Evolutionary conservation across 2,329 filamentous ascomycete genomes (phyloP).

Genomic region (Dichotomopilus funicola): DNA sequence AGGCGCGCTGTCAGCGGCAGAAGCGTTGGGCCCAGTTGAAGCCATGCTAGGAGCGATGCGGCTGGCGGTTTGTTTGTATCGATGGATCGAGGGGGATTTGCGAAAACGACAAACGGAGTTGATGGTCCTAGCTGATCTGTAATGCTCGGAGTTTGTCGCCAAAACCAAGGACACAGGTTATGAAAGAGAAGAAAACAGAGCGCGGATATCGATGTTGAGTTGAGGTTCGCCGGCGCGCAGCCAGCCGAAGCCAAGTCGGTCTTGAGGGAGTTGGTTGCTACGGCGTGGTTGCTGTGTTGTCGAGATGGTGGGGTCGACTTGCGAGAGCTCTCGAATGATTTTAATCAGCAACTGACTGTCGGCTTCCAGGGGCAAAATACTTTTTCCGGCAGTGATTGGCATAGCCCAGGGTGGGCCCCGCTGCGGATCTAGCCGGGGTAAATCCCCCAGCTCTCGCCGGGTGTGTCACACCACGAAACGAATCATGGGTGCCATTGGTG

Average conservation of each 20-base stretch:
- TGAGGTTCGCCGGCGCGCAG: too few relatives aligned
- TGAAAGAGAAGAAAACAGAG: too few relatives aligned
- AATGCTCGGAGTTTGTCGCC: too few relatives aligned
- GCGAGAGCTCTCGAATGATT: conserved; percentile 9
- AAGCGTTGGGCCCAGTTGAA: conserved; percentile 15
- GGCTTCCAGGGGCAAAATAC: conserved; percentile 9
- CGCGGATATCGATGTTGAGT: too few relatives aligned
- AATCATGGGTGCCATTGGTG: too few relatives aligned
- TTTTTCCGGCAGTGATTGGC: background rate
- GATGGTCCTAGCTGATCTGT: too few relatives aligned
- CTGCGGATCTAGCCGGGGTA: conserved; percentile 14
- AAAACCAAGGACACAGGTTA: too few relatives aligned
- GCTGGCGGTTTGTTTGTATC: background rate
- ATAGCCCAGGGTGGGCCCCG: background rate
- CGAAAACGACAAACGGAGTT: too few relatives aligned
- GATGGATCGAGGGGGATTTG: too few relatives aligned
- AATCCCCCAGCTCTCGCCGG: conserved; percentile 5
- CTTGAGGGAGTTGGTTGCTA: too few relatives aligned
- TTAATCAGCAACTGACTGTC: conserved; percentile 9
- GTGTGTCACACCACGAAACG: conserved; percentile 4
- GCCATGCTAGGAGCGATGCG: conserved; percentile 10
- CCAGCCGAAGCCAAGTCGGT: too few relatives aligned
- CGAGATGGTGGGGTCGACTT: conserved; percentile 17
- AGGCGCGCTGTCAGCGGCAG: conserved; percentile 4
- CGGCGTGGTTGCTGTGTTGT: background rate